Conservation (phyloP, 192 early-diverging fungal genomes). For the Coemansia sp. region DNA sequence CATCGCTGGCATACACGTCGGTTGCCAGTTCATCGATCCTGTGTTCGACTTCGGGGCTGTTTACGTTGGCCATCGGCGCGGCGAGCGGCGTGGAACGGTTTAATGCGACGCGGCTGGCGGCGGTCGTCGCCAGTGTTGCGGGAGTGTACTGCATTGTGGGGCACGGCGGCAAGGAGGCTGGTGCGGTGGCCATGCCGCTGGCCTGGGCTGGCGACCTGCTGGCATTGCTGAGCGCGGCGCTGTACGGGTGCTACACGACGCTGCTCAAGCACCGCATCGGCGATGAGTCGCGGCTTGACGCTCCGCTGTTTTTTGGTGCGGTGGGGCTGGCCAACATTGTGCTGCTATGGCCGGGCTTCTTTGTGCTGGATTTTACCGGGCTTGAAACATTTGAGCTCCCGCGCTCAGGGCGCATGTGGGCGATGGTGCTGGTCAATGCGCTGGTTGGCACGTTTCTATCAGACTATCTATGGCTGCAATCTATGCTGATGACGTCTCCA, state of each 20-base stretch:
- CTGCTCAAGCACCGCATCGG: conserved; percentile 65
- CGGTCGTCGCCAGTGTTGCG: conserved; percentile 63
- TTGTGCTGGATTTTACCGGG: conserved; percentile 59
- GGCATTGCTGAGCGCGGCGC: conserved; percentile 68
- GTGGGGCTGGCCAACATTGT: conserved; percentile 71
- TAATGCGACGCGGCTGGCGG: conserved; percentile 53
- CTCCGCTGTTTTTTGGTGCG: conserved; percentile 77
- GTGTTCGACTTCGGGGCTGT: conserved; percentile 70
- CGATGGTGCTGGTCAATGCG: conserved; percentile 69
- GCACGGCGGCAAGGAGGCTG: conserved; percentile 16
- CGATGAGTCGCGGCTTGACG: conserved; percentile 61
- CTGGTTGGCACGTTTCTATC: conserved; percentile 78
- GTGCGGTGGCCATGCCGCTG: conserved; percentile 14
- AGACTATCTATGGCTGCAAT: conserved; percentile 75
- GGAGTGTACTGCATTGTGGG: conserved; percentile 65
- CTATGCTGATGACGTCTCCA: conserved; percentile 81
- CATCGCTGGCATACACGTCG: conserved; percentile 70
- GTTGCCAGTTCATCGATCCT: conserved; percentile 76
- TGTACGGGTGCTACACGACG: conserved; percentile 77
- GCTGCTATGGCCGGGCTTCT: conserved; percentile 67
- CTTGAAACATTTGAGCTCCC: conserved; percentile 70
- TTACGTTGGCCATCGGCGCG: conserved; percentile 69
- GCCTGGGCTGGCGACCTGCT: conserved; percentile 66
- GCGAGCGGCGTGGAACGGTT: conserved; percentile 62
- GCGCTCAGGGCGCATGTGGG: conserved; percentile 52